A percentile compares a stretch with the other conserved stretches of the same genome.
Evolutionary conservation across 495 filamentous ascomycete species (phyloP).

Genomic region (Chlorociboria aeruginascens): DNA sequence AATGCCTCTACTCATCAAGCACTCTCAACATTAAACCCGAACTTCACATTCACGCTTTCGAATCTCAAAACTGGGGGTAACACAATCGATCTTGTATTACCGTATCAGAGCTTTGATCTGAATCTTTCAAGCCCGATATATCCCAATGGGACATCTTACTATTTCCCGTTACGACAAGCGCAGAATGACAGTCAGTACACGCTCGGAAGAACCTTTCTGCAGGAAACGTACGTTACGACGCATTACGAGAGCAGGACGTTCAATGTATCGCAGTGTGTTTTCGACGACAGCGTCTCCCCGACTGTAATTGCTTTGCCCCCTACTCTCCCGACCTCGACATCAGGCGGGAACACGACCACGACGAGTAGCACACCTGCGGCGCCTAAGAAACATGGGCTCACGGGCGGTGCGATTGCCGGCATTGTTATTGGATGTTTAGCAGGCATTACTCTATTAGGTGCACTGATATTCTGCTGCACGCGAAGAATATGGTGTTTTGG

Average conservation of each 20-base stretch:
- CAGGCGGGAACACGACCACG: background rate
- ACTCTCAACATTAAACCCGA: constrained; percentile 34
- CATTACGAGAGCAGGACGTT: constrained; percentile 36
- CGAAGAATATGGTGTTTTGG: background rate
- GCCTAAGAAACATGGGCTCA: constrained; percentile 3
- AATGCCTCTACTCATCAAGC: constrained; percentile 29
- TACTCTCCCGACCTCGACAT: constrained; percentile 2
- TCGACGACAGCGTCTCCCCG: constrained; percentile 13
- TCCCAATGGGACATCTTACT: constrained; percentile 22
- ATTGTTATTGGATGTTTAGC: constrained; percentile 23
- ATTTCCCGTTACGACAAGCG: constrained; percentile 42
- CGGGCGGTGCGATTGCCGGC: constrained; percentile 25
- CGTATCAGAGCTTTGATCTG: constrained; percentile 42
- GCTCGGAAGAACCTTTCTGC: constrained; percentile 42
- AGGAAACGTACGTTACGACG: constrained; percentile 36
- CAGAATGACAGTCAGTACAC: constrained; percentile 40
- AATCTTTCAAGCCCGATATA: constrained; percentile 28
- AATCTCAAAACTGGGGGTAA: constrained; percentile 26
- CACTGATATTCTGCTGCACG: constrained; percentile 13
- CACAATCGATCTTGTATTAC: constrained; percentile 35
- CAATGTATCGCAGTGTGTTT: constrained; percentile 31
- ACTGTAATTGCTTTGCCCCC: constrained; percentile 9
- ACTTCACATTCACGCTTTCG: constrained; percentile 39
- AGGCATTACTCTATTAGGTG: constrained; percentile 11
- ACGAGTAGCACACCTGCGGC: background rate